Evolutionary conservation across 192 early-diverging fungal genomes (phyloP).

Genomic region (Umbelopsis vinacea): DNA sequence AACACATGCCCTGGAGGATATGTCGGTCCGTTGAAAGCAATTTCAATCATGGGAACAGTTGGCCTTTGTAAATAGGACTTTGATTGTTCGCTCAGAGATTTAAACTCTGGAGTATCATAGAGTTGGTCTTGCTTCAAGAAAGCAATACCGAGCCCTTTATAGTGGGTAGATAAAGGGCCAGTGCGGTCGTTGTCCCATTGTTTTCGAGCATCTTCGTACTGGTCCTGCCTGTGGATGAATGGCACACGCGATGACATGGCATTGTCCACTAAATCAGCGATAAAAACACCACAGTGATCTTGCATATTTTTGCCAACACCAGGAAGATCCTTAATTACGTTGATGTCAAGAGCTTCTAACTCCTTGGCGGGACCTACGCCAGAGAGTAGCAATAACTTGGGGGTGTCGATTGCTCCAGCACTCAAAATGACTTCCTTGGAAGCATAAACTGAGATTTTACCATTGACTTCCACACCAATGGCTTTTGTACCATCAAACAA

Average conservation of each 20-base stretch:
- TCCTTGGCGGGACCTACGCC: constrained; percentile 42
- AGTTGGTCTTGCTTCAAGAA: not conserved
- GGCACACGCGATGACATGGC: not conserved
- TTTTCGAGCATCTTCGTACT: not conserved
- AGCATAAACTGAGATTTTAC: constrained; percentile 26
- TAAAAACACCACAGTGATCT: constrained; percentile 33
- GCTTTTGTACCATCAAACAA: not conserved
- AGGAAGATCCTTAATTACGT: constrained; percentile 27
- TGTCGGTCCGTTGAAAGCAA: not conserved
- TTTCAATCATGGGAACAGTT: not conserved
- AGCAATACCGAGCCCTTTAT: not conserved
- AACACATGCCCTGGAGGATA: not conserved
- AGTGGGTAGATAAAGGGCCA: not conserved
- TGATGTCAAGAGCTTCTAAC: constrained; percentile 25
- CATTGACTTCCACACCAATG: not conserved
- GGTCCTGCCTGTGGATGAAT: not conserved
- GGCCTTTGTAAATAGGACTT: not conserved
- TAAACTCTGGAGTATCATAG: not conserved
- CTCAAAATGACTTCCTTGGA: constrained; percentile 44
- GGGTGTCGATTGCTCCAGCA: constrained; percentile 39
- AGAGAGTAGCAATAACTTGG: constrained; percentile 38
- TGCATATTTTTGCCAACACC: constrained; percentile 45
- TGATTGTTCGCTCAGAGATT: not conserved
- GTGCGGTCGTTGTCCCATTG: constrained; percentile 1
- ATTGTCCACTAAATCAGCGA: constrained; percentile 20